A percentile compares a stretch with the other conserved stretches of the same genome.
Evolutionary conservation across 768 basidiomycete species (phyloP).

Genomic region (Collybia nuda): DNA sequence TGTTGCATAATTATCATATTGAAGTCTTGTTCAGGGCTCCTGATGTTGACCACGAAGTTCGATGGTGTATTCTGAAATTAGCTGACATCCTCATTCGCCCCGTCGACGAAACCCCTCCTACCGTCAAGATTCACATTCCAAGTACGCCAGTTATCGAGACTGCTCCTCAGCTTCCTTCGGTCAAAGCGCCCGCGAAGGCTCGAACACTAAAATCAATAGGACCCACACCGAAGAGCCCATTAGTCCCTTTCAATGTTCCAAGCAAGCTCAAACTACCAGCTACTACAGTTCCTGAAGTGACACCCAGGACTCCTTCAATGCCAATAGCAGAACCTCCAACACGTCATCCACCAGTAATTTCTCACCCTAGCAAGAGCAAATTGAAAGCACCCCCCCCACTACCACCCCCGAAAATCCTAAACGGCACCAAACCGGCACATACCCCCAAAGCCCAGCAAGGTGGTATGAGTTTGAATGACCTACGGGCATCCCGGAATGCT

Average conservation of each 20-base stretch:
- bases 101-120: constrained; percentile 80
- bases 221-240: constrained; percentile 38
- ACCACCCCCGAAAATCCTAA: constrained; percentile 20
- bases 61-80: constrained; percentile 89
- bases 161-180: constrained; percentile 52
- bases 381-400: constrained; percentile 22
- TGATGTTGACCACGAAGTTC: constrained; percentile 83
- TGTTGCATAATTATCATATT: not conserved
- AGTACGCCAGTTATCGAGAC: constrained; percentile 68
- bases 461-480: constrained; percentile 77
- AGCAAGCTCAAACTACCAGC: constrained; percentile 60
- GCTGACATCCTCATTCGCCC: constrained; percentile 87
- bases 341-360: constrained; percentile 17
- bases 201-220: constrained; percentile 36
- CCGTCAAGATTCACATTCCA: constrained; percentile 80
- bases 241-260: constrained; percentile 39
- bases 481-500: constrained; percentile 72
- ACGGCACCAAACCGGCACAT: constrained; percentile 40
- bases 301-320: constrained; percentile 24
- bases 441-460: constrained; percentile 70
- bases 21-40: constrained; percentile 48
- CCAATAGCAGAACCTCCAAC: constrained; percentile 37
- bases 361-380: constrained; percentile 25
- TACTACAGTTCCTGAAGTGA: constrained; percentile 26
- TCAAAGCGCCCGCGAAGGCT: constrained; percentile 50